A percentile compares a stretch with the other conserved stretches of the same genome.
Evolutionary conservation across 768 basidiomycete genomes (phyloP).

Genomic region (Inosperma sp.): DNA sequence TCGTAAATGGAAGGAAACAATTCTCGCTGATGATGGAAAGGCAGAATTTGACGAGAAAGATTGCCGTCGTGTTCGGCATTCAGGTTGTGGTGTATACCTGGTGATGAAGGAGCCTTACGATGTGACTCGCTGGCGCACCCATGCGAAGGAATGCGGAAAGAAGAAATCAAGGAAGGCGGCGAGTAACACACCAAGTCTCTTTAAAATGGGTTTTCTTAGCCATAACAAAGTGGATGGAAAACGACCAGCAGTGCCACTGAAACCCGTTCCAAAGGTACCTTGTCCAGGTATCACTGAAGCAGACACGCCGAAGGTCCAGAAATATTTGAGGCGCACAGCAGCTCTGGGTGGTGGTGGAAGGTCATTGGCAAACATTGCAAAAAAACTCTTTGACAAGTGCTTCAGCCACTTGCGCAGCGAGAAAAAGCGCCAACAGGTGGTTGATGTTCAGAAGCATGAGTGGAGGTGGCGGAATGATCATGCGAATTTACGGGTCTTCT

Average conservation of each 20-base stretch:
- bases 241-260: not conserved
- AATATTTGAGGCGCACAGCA: conserved; percentile 14
- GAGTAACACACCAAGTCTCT: not conserved
- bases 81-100: no score
- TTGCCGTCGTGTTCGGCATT: no score
- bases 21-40: no score
- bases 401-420: conserved; percentile 7
- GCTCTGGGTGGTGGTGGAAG: conserved; percentile 15
- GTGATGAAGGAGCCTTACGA: no score
- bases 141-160: no score
- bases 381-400: not conserved
- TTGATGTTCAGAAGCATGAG: conserved; percentile 13
- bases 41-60: no score
- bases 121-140: no score
- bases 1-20: no score
- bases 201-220: no score
- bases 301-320: not conserved
- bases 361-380: conserved; percentile 10
- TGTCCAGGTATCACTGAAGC: not conserved
- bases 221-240: not conserved
- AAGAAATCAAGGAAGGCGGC: no score
- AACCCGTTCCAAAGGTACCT: not conserved
- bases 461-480: conserved; percentile 27
- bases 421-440: conserved; percentile 1
- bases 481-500: conserved; percentile 4